Evolutionary conservation across 768 basidiomycete species (phyloP).

Genomic region (Phanerodontia chrysosporium): DNA sequence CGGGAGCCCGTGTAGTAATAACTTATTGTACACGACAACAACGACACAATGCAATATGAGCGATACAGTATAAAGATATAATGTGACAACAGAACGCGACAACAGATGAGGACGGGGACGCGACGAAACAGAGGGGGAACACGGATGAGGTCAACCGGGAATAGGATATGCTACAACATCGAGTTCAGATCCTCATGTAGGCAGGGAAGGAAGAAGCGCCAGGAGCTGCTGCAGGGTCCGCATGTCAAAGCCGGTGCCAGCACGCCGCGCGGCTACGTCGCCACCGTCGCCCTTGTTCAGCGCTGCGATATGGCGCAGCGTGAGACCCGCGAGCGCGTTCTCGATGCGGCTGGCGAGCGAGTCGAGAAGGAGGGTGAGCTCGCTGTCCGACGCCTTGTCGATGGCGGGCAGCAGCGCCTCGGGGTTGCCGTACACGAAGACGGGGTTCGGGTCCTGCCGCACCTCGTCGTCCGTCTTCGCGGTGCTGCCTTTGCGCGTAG

Average conservation of each 20-base stretch:
- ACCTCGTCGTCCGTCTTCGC: conserved; percentile 24
- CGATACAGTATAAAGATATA: conserved; percentile 4
- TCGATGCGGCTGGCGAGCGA: conserved; percentile 72
- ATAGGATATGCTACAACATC: conserved; percentile 1
- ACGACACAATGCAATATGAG: background rate
- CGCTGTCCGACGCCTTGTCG: conserved; percentile 67
- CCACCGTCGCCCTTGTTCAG: conserved; percentile 29
- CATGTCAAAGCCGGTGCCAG: conserved; percentile 39
- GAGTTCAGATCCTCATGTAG: background rate
- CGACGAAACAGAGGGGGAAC: background rate
- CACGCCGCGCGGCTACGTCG: conserved; percentile 22
- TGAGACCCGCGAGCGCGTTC: conserved; percentile 44
- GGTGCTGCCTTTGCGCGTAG: conserved; percentile 43
- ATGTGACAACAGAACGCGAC: conserved; percentile 1
- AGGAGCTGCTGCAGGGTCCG: conserved; percentile 44
- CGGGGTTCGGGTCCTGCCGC: conserved; percentile 10
- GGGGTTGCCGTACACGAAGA: conserved; percentile 54
- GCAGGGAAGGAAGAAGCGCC: conserved; percentile 23
- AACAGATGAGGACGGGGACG: background rate
- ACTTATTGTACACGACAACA: conserved; percentile 3
- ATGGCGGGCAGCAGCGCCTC: conserved; percentile 64
- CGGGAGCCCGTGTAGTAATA: background rate
- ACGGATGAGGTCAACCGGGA: background rate
- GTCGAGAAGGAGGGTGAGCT: conserved; percentile 72
- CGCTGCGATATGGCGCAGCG: conserved; percentile 16